These are phyloP conservation scores for Trypanosoma melophagium DNA, from an alignment of 208 protist species.

Conservation along the genomic window DNA sequence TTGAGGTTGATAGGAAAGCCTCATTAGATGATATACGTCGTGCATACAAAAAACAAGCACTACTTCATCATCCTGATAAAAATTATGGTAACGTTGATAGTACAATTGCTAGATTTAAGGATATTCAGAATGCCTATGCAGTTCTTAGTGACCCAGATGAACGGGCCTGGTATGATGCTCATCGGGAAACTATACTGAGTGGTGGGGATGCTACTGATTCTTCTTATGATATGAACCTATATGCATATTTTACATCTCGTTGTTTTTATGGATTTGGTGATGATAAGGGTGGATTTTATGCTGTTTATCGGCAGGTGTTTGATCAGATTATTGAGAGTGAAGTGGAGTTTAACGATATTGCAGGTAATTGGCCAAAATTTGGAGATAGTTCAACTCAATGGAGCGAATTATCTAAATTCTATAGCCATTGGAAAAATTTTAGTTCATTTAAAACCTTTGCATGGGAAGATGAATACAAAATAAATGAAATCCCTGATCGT, in stretches of 20 bases:
- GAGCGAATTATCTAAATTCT: constrained; percentile 73
- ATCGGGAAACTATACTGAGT: constrained; percentile 77
- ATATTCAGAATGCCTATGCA: constrained; percentile 89
- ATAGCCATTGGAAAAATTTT: constrained; percentile 87
- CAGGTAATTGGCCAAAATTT: constrained; percentile 72
- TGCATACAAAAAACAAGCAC: constrained; percentile 87
- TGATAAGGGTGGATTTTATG: constrained; percentile 73
- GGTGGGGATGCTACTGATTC: constrained; percentile 53
- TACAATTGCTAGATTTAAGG: constrained; percentile 77
- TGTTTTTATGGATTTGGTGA: constrained; percentile 85
- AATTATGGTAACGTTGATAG: constrained; percentile 86
- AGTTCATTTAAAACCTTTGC: constrained; percentile 83
- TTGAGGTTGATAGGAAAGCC: constrained; percentile 76
- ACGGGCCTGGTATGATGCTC: constrained; percentile 90
- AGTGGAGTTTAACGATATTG: constrained; percentile 51
- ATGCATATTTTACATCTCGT: constrained; percentile 76
- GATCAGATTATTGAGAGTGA: constrained; percentile 73
- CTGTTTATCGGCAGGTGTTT: constrained; percentile 77
- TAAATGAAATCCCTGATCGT: constrained; percentile 88
- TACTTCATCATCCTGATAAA: constrained; percentile 88
- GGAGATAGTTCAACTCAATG: constrained; percentile 61
- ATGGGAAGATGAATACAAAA: constrained; percentile 92
- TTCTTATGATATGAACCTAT: constrained; percentile 79
- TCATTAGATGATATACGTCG: constrained; percentile 76
- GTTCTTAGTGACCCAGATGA: constrained; percentile 84